Base-by-base conservation (phyloP, 2,329 filamentous ascomycete species). In the Trichocomaceae sp. region DNA sequence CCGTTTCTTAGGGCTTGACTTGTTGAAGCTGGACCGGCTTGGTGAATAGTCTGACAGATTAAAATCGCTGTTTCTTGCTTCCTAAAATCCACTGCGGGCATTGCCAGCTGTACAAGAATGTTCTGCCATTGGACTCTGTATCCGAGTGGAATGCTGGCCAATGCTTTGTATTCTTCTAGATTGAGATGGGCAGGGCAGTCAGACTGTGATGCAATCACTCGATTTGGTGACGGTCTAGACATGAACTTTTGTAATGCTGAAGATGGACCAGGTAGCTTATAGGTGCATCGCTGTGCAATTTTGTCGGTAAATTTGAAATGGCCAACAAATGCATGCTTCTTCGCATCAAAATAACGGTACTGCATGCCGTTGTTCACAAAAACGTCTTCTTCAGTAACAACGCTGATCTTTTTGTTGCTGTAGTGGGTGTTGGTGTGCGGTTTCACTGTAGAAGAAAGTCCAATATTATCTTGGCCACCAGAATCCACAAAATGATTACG, bases 61-160 rank as follows among this genome's bases (percentile, higher is more conserved):
- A 83, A 61, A 1, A 76, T 58, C 5, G 67, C 66, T 0, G 79
- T 78, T 42, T 81, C 77, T 0, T 68, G 56, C 42, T 77, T 77
- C 10, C 75, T 77, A 35, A 82, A 77, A 45, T 82, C 76, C 0
- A 86, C 51, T 1, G 69, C 69, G 0, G 77, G 75, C 1, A 70
- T 67, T 0, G 67, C 64, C 2, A 86, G 64, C 60, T 84, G 77
- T 0, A 71, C 61, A 0, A 82, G 62, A 2, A 86, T 76, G 52
- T 83, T 85, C 8, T 71, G 61, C 78, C 81, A 85, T 50, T 82
- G 79, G 8, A 83, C 65, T 1, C 65, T 61, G 17, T 71, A 56
- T 0, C 81, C 81, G 1, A 77, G 62, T 0, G 77, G 73, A 2
- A 85, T 59, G 0, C 74, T 62, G 0, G 72, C 70, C n/a, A 84